Base-by-base conservation (phyloP, 75 land plant species). In the Picea glauca region DNA sequence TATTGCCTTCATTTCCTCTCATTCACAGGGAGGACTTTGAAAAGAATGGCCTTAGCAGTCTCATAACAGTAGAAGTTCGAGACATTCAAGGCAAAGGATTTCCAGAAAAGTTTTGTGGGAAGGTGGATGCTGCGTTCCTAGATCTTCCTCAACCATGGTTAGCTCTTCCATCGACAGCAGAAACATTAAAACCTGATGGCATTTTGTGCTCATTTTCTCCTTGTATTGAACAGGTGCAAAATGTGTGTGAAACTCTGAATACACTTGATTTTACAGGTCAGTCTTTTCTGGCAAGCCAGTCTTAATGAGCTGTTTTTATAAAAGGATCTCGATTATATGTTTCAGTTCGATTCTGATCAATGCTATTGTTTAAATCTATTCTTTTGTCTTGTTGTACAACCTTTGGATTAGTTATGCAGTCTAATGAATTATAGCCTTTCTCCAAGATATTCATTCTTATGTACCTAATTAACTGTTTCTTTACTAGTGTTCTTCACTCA, bases 121-220 rank as follows among this genome's bases (percentile, higher is more conserved):
- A 67, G 68, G 90, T 87, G 18, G 92, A 96, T 80, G 90, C 92
- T 1, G 88, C 91, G 32, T 96, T 96, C 79, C 90, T 94, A 61
- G 99, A 96, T 80, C 89, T 93, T 20, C 98, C 99, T 12, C 98
- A 94, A 81, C 99, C 99, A 62, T 94, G 99, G 98, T 76, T 93
- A 77, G 98, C 92, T 2, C 85, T 96, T 76, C 89, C 95, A 20
- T 93, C 95, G 23, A 93, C 82, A 64, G 88, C 74, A 20, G 87
- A 81, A 76, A 87, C 84, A 78, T 80, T 96, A 79, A 94, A 87
- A 61, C 80, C 65, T 67, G 92, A 96, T 87, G 93, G 91, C 4
- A 78, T 87, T 18, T 31, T 94, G 12, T 96, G 99, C 78, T 94
- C 99, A 0, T 96, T 96, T 75, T 96, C 99, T 6, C 99, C 99